Conservation (phyloP, 2,329 filamentous ascomycete species). For the Reticulascus tulasneorum region DNA sequence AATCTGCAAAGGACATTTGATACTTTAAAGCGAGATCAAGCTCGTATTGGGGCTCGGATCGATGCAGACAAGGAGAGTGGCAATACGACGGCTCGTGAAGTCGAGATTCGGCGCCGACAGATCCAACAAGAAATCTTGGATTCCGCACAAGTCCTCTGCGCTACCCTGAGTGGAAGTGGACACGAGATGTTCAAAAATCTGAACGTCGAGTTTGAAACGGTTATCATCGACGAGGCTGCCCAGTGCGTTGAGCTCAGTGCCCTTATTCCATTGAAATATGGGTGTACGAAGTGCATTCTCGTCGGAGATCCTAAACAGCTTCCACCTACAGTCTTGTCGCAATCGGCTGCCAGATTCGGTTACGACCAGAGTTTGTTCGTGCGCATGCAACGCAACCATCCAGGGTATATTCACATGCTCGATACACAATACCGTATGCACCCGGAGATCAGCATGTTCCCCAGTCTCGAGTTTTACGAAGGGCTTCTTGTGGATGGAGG, state of each 20-base stretch:
- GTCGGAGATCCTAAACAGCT: conserved; percentile 97
- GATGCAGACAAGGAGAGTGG: conserved; percentile 84
- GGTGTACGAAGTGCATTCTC: conserved; percentile 92
- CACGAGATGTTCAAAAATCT: conserved; percentile 96
- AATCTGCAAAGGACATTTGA: conserved; percentile 74
- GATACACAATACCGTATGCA: conserved; percentile 99
- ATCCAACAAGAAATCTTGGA: conserved; percentile 90
- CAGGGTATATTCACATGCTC: conserved; percentile 84
- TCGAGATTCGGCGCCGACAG: conserved; percentile 77
- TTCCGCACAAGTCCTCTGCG: conserved; percentile 86
- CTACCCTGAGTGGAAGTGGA: conserved; percentile 89
- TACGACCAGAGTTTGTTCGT: conserved; percentile 99
- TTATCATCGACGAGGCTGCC: conserved; percentile 96
- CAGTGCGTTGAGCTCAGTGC: conserved; percentile 98
- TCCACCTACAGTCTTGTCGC: conserved; percentile 91
- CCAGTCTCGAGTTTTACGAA: conserved; percentile 90
- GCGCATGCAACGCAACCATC: conserved; percentile 92
- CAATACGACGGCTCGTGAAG: conserved; percentile 75
- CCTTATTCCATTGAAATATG: conserved; percentile 94
- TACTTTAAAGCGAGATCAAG: conserved; percentile 71
- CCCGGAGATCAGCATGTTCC: conserved; percentile 89
- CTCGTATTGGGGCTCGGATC: conserved; percentile 70
- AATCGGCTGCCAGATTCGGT: conserved; percentile 85
- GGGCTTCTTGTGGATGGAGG: conserved; percentile 78
- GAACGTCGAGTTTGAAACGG: conserved; percentile 95